Evolutionary conservation across 441 rosid species (phyloP).

Genomic region (Croton setiger): DNA sequence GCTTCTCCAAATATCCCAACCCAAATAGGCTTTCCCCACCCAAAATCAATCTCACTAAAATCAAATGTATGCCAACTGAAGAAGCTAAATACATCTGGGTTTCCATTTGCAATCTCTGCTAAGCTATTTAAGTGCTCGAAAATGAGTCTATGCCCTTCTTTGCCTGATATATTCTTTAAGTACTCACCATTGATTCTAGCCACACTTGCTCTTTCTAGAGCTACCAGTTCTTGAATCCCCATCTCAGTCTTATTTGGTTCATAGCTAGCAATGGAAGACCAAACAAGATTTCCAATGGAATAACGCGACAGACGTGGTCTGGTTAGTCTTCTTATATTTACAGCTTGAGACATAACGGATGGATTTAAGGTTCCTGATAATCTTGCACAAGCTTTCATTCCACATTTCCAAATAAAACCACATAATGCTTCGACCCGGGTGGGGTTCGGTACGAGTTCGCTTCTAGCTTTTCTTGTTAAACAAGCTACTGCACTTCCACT

Average conservation of each 20-base stretch:
- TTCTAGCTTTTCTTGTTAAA: constrained; percentile 1
- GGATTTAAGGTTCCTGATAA: not conserved
- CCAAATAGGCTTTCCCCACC: constrained; percentile 21
- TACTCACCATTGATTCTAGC: constrained; percentile 2
- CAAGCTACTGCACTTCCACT: not conserved
- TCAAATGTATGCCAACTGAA: constrained; percentile 19
- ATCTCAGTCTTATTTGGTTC: constrained; percentile 1
- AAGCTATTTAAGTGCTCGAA: not conserved
- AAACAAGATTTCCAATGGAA: constrained; percentile 16
- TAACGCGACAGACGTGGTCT: constrained; percentile 11
- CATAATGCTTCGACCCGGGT: constrained; percentile 9
- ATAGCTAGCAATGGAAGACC: constrained; percentile 8
- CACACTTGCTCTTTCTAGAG: constrained; percentile 2
- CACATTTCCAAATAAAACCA: constrained; percentile 19
- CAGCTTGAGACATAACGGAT: constrained; percentile 4
- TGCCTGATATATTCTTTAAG: not conserved
- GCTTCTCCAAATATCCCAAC: constrained; percentile 11
- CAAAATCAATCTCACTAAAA: constrained; percentile 16
- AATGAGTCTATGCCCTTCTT: constrained; percentile 1
- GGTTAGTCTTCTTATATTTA: constrained; percentile 8
- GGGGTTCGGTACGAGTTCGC: constrained; percentile 3
- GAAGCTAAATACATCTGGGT: constrained; percentile 9
- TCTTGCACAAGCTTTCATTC: constrained; percentile 9
- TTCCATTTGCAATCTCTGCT: constrained; percentile 5
- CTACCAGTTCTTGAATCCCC: constrained; percentile 6